These are phyloP conservation scores for Brassica nigra DNA, from an alignment of 345 rosid genomes.

Conservation along the genomic window DNA sequence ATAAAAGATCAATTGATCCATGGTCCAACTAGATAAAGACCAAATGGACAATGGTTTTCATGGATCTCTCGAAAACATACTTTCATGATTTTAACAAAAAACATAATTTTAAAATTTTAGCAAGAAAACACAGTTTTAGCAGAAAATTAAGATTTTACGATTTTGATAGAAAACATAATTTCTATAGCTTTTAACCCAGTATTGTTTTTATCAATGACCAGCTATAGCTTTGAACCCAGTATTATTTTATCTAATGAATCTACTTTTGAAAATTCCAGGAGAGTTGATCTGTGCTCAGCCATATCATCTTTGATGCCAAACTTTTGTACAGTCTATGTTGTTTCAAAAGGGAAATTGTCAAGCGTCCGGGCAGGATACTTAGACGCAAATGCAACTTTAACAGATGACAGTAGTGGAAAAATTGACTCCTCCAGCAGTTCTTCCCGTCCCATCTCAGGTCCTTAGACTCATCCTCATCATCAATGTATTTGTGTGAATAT, in stretches of 20 bases:
- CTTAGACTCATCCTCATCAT: background rate
- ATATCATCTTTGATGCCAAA: slow-evolving; percentile 62
- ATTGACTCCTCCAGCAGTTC: slow-evolving; percentile 45
- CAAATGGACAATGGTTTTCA: too few relatives aligned
- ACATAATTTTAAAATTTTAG: too few relatives aligned
- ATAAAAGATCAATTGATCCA: too few relatives aligned
- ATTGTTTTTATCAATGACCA: background rate
- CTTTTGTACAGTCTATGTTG: slow-evolving; percentile 75
- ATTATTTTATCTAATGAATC: slow-evolving; percentile 4
- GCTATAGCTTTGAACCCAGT: slow-evolving; percentile 1
- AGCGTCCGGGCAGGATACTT: slow-evolving; percentile 70
- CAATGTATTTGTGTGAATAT: background rate
- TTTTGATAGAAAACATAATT: too few relatives aligned
- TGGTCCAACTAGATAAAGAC: too few relatives aligned
- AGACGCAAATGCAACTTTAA: slow-evolving; percentile 55
- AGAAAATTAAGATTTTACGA: too few relatives aligned
- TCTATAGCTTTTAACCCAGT: too few relatives aligned
- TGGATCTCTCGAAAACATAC: too few relatives aligned
- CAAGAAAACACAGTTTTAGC: too few relatives aligned
- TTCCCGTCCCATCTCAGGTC: slow-evolving; percentile 41
- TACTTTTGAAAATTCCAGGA: slow-evolving; percentile 39
- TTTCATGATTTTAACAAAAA: too few relatives aligned
- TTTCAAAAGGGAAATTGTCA: slow-evolving; percentile 72
- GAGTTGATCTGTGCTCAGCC: slow-evolving; percentile 55
- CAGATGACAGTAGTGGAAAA: slow-evolving; percentile 54